Percentiles rank a stretch among this genome's conserved stretches.
These are phyloP conservation scores for Colletotrichum kahawae DNA, from an alignment of 2,329 filamentous ascomycete species.

Conservation along the genomic window DNA sequence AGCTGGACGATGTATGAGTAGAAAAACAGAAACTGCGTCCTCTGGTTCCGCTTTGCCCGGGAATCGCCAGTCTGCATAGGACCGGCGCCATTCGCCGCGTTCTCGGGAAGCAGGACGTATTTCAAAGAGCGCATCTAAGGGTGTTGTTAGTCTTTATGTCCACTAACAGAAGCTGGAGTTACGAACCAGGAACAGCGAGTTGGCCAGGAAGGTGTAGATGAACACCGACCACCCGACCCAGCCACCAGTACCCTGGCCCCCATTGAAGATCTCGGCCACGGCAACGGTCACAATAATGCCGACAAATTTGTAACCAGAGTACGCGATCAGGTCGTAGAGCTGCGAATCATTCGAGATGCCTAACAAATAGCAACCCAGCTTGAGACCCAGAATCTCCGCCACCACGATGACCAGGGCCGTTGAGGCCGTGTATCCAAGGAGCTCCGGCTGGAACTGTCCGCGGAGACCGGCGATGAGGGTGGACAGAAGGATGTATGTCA, in stretches of 20 bases:
- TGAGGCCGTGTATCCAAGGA: constrained; percentile 88
- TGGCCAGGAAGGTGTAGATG: constrained; percentile 88
- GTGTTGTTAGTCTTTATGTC: constrained; percentile 19
- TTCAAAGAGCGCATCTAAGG: constrained; percentile 86
- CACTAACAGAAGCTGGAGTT: not conserved
- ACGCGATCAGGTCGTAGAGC: constrained; percentile 90
- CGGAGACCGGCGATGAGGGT: constrained; percentile 88
- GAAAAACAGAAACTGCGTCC: constrained; percentile 90
- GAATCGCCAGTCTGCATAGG: constrained; percentile 71
- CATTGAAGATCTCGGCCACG: constrained; percentile 77
- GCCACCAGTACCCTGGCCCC: constrained; percentile 81
- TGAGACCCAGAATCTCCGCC: constrained; percentile 88
- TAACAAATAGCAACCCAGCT: constrained; percentile 90
- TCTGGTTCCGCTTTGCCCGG: constrained; percentile 82
- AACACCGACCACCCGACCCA: constrained; percentile 92
- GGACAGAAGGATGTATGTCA: constrained; percentile 95
- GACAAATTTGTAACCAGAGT: constrained; percentile 98
- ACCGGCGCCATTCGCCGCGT: constrained; percentile 66
- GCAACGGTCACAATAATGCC: constrained; percentile 92
- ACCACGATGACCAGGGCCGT: constrained; percentile 83
- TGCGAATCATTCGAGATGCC: constrained; percentile 95
- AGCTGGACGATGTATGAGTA: constrained; percentile 96
- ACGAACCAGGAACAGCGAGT: constrained; percentile 91
- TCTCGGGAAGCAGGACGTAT: constrained; percentile 93
- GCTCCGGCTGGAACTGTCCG: constrained; percentile 91